Percentiles rank a stretch among this genome's conserved stretches.
phyloP scores from a whole-genome alignment of 306 rosid genomes.

The Ochetophila trinervis region DNA sequence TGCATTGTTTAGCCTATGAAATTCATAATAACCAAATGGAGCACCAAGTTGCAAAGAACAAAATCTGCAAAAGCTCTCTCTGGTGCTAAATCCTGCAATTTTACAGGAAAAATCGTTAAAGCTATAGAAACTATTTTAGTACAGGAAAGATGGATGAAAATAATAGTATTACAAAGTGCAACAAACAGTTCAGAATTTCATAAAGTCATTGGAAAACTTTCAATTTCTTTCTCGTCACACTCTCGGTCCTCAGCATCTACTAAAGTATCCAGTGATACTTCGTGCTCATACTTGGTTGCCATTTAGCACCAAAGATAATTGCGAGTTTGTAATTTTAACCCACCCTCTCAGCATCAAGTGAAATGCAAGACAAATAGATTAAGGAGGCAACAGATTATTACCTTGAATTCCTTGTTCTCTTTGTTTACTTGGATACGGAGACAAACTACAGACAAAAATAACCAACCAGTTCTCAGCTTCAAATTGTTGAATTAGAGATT shows the following conservation, averaged over 20 bases:
- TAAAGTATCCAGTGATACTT: background rate
- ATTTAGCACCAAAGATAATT: too few species aligned
- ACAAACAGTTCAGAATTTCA: background rate
- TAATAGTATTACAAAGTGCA: background rate
- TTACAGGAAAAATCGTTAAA: background rate
- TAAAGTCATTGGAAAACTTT: background rate
- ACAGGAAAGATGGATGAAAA: background rate
- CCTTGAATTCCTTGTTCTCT: constrained; percentile 94
- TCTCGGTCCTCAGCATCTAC: background rate
- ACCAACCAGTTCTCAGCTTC: background rate
- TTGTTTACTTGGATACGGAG: constrained; percentile 94
- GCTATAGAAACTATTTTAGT: background rate
- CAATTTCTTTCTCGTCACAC: constrained; percentile 1
- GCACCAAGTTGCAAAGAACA: constrained; percentile 95
- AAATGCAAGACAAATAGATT: background rate
- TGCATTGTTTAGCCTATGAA: constrained; percentile 65
- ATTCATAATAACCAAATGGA: constrained; percentile 92
- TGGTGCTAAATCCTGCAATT: constrained; percentile 84
- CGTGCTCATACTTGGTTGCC: background rate
- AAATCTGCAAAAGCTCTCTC: constrained; percentile 99
- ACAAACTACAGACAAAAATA: constrained; percentile 52
- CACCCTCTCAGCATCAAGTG: background rate
- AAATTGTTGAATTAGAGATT: background rate
- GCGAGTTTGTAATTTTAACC: too few species aligned
- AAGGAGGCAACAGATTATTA: constrained; percentile 11